Evolutionary conservation across 2,329 filamentous ascomycete species (phyloP).

Genomic region (Cordyceps cicadae): DNA sequence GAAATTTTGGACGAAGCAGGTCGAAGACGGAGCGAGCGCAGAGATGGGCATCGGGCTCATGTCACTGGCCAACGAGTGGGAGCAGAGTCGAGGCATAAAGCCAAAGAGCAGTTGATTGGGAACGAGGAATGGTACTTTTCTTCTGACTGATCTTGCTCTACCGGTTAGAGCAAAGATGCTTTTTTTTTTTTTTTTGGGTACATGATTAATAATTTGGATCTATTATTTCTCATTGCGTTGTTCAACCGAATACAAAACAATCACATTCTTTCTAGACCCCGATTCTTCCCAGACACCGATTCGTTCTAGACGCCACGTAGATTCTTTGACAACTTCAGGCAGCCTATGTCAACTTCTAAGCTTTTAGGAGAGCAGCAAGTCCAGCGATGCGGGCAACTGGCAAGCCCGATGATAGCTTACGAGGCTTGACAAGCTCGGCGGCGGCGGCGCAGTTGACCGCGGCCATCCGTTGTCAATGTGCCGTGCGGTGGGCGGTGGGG

Average conservation of each 20-base stretch:
- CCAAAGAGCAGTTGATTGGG: conserved; percentile 2
- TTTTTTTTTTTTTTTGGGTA: background rate
- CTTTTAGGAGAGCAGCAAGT: no score
- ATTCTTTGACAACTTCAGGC: no score
- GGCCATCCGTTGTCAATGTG: no score
- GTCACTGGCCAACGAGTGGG: conserved; percentile 16
- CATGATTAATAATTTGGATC: background rate
- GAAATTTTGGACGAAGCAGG: conserved; percentile 34
- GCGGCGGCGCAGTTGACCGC: no score
- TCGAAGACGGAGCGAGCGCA: conserved; percentile 30
- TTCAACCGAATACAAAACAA: background rate
- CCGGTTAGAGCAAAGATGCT: background rate
- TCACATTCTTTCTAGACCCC: background rate
- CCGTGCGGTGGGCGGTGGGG: no score
- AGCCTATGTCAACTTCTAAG: no score
- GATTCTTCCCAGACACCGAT: no score
- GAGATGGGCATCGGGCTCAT: conserved; percentile 28
- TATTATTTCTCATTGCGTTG: background rate
- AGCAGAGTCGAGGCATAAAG: conserved; percentile 9
- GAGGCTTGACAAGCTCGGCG: no score
- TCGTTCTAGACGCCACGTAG: background rate
- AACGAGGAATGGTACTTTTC: background rate
- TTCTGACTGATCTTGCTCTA: background rate
- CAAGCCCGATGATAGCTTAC: no score
- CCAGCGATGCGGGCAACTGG: no score